Evolutionary conservation across 371 early-diverging fungal species (phyloP).

Genomic region (Mortierella polycephala): DNA sequence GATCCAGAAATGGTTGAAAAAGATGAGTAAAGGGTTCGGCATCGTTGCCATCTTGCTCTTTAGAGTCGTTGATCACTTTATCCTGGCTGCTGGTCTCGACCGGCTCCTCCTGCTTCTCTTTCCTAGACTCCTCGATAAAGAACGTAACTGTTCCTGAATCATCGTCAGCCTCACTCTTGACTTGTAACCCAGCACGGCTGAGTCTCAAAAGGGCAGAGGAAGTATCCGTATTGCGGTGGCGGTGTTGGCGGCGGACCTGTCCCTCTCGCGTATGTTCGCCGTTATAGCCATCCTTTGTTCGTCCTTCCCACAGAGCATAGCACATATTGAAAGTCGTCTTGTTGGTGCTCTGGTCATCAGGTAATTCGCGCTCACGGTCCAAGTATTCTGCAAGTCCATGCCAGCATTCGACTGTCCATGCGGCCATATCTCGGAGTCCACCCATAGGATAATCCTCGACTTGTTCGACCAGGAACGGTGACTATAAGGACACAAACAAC

Average conservation of each 20-base stretch:
- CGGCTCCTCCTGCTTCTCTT: neutral
- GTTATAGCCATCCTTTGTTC: slow-evolving; percentile 4
- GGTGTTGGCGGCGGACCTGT: slow-evolving; percentile 16
- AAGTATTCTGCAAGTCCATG: slow-evolving; percentile 62
- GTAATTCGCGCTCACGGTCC: slow-evolving; percentile 49
- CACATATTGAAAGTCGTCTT: slow-evolving; percentile 36
- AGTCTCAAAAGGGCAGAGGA: slow-evolving; percentile 10
- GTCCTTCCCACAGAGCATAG: slow-evolving; percentile 40
- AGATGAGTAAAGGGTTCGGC: no score
- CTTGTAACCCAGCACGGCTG: slow-evolving; percentile 18
- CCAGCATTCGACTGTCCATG: slow-evolving; percentile 74
- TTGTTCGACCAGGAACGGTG: slow-evolving; percentile 81
- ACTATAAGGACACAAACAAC: slow-evolving; percentile 17
- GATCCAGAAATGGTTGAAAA: no score
- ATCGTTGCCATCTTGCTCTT: neutral
- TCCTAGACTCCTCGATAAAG: slow-evolving; percentile 7
- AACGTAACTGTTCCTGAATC: slow-evolving; percentile 36
- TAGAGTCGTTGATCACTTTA: neutral
- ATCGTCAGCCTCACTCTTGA: slow-evolving; percentile 11
- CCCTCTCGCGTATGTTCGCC: slow-evolving; percentile 12
- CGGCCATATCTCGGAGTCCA: slow-evolving; percentile 72
- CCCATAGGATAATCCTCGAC: slow-evolving; percentile 79
- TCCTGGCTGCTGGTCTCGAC: neutral
- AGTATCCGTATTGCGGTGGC: neutral
- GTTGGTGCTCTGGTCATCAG: slow-evolving; percentile 12